Evolutionary conservation across 768 basidiomycete genomes (phyloP), one percentile per base, ranked within the genome.

Genomic region (Auricularia cornea): DNA sequence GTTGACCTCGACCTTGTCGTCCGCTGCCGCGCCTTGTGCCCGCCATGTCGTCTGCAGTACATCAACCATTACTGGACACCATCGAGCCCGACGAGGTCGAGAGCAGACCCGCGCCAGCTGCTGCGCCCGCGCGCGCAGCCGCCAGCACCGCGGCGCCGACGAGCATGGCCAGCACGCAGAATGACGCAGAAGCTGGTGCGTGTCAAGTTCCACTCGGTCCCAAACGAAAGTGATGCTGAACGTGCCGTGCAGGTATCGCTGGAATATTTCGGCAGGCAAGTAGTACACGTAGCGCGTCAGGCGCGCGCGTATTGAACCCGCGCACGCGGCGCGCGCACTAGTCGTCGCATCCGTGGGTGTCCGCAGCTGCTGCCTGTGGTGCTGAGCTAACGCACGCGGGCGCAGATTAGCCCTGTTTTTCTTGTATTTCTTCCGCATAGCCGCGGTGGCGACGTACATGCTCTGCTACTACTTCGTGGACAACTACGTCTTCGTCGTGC

Each of bases 401-500:
- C n/a, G n/a, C 94, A 57, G 54, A 3, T 69, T 89, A 52, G 86
- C 87, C 16, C 81, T 99, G n/a, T 84, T 94, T 70, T 92, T 87
- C 73, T 81, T 98, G 51, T 98, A 88, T 74, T 75, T 93, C 72
- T 97, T 99, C 79, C 83, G 94, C 56, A 82, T 85, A 65, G 81
- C 87, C 5, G 96, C 97, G n/a, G 84, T 99, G 62, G 78, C 87
- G 6, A 90, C 94, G 3, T 99, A 99, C 74, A 83, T 98, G 56
- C 81, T 98, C n/a, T 93, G 89, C 67, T 96, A 94, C 2, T 88
- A 88, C 78, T 88, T 92, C 72, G 92, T 92, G 41, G 77, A 85
- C 68, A 90, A 94, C 72, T 98, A 94, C 74, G 95, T 99, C 26
- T 81, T 98, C 66, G 93, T 94, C 56, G 94, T 96, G 64, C 68